Evolutionary conservation across 345 rosid species (phyloP), one percentile per base, ranked within the genome.

Genomic region (Linum tenue): DNA sequence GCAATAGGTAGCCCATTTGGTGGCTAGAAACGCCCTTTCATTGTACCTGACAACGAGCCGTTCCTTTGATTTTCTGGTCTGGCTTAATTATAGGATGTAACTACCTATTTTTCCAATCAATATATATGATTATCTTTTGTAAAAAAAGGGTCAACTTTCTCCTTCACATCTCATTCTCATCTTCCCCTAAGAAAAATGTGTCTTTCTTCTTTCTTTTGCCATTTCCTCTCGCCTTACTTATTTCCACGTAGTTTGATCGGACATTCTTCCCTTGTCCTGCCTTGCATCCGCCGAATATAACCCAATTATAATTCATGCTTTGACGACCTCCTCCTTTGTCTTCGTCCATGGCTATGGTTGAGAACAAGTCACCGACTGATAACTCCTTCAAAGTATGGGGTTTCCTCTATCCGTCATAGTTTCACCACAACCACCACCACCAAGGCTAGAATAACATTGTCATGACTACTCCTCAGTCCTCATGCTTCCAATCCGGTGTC

Each of bases 271-370:
- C n/a, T n/a, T n/a, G n/a, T n/a, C n/a, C n/a, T n/a, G n/a, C 63
- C 0, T 6, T n/a, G 1, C 42, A 63, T 56, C 76, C 76, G 56
- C 56, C 37, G 12, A 8, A 48, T 2, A 3, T 0, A 48, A 48
- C 55, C 65, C 71, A 72, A 5, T 10, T 57, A 53, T 63, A n/a
- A n/a, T n/a, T n/a, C n/a, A 63, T 66, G 77, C 53, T 55, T 65
- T 37, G 72, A 63, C 5, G 37, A 56, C 38, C 7, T 17, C 43
- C 56, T 2, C n/a, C n/a, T n/a, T 10, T 11, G 11, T 3, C 11
- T 4, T 39, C 8, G 56, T 4, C 8, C 62, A 88, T 86, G 98
- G 90, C 95, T n/a, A 71, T 92, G 63, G 92, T 75, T 55, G 96
- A 87, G 57, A 82, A 79, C 39, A 83, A 81, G 65, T 76, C 81